Percentiles rank a stretch among this genome's conserved stretches.
phyloP scores from a whole-genome alignment of 75 land plant genomes.

The Picea glauca region DNA sequence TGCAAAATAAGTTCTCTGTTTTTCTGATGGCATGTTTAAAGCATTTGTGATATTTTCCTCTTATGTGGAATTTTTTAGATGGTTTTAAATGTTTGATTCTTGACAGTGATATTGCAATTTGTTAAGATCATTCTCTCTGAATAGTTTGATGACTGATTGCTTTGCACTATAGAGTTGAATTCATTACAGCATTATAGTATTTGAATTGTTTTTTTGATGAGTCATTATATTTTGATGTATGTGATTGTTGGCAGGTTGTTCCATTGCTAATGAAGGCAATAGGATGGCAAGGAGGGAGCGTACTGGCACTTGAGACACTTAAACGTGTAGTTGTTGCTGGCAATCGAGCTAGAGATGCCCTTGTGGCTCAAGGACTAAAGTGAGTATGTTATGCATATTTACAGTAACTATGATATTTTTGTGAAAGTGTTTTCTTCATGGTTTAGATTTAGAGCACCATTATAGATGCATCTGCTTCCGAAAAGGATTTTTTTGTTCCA shows the following conservation, averaged over 20 bases:
- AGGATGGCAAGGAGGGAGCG: constrained; percentile 99
- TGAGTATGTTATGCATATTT: constrained; percentile 25
- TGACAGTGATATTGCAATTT: not conserved
- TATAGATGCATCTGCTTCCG: no score
- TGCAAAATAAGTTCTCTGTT: no score
- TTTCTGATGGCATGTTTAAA: no score
- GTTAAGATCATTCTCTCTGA: not conserved
- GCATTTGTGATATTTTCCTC: not conserved
- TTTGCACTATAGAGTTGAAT: not conserved
- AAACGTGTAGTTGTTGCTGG: constrained; percentile 99
- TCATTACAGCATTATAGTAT: not conserved
- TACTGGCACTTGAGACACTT: constrained; percentile 92
- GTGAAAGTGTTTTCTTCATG: no score
- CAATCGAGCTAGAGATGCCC: constrained; percentile 98
- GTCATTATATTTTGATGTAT: not conserved
- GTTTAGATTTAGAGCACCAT: no score
- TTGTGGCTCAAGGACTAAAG: constrained; percentile 99
- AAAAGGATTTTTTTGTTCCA: no score
- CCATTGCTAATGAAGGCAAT: constrained; percentile 99
- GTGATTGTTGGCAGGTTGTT: constrained; percentile 62
- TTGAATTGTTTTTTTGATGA: not conserved
- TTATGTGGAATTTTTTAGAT: not conserved
- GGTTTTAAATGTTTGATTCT: not conserved
- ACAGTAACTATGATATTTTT: not conserved
- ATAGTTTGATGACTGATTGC: not conserved